Base-by-base conservation (phyloP, 768 basidiomycete genomes). In the Tylopilus vinaceipallidus region DNA sequence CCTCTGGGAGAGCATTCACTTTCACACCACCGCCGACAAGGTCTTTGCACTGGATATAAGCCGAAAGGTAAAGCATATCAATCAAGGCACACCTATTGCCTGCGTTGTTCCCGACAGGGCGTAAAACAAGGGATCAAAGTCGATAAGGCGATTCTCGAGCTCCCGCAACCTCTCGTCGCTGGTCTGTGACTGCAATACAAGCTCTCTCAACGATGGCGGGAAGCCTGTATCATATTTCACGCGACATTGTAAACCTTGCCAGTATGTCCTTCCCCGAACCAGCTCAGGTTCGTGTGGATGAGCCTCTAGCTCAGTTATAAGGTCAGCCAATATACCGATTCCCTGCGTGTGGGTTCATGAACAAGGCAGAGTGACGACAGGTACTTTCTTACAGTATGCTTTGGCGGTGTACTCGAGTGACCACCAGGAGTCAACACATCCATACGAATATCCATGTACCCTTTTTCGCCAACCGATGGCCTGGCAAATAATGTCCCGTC, bases 361-460 rank as follows among this genome's bases (percentile, higher is more conserved):
- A 44, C 30, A 29, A 1, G 41, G 23, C 3, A 19, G 0, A 36
- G 43, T 22, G 5, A 39, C 23, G 8, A 47, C 7, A 42, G 2
- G 37, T 11, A 3, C 26, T 14, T 22, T 55, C 67, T 53, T 65
- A 71, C 78, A 5, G 82, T 83, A 58, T 83, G 81, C 16, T 61
- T 47, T 7, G 76, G 78, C 8, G 81, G 82, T 2, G 72, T 68
- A 53, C 75, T 76, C 1, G 81, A 80, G 57, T 81, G 82, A 0
- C 82, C 81, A 14, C 81, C 81, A 1, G 74, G 71, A 2, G 74
- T 72, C 24, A 64, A 52, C 6, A 79, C 75, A 16, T 74, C 67
- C 41, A 81, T 58, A 13, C 69, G 64, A 29, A 75, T 62, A 42
- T 74, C 69, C 39, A 74, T 49, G 50, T 73, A 73, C 3, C 78